Conservation (phyloP, 805 yeast species). For the Candida broadrunensis region DNA sequence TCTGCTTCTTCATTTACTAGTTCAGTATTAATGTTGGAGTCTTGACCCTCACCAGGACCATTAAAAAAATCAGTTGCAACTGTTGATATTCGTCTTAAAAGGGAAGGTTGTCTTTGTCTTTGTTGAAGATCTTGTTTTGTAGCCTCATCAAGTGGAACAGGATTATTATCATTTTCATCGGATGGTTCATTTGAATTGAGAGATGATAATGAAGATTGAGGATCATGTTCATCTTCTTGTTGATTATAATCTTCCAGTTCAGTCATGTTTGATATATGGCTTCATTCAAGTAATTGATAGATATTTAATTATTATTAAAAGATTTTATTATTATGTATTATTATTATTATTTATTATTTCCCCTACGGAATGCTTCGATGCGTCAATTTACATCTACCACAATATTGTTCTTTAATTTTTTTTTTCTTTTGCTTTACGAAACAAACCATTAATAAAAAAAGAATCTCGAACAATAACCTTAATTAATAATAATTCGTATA, state of each 20-base stretch:
- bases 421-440: too few relatives aligned
- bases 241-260: background rate
- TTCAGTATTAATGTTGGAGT: background rate
- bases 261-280: too few relatives aligned
- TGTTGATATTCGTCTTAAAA: slow-evolving; percentile 12
- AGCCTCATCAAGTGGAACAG: slow-evolving; percentile 9
- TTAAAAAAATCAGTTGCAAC: slow-evolving; percentile 9
- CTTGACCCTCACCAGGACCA: background rate
- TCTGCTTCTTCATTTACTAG: slow-evolving; percentile 5
- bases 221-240: background rate
- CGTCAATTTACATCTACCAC: too few relatives aligned
- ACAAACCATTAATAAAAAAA: too few relatives aligned
- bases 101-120: slow-evolving; percentile 2
- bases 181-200: background rate
- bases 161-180: slow-evolving; percentile 1
- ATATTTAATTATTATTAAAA: too few relatives aligned
- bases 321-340: too few relatives aligned
- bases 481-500: too few relatives aligned
- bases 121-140: background rate
- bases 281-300: too few relatives aligned
- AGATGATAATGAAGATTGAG: background rate
- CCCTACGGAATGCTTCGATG: too few relatives aligned
- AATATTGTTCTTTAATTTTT: too few relatives aligned
- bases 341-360: too few relatives aligned
- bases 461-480: too few relatives aligned